These are phyloP conservation scores for Lactuca saligna DNA, from an alignment of 129 eudicot species.

Conservation along the genomic window DNA sequence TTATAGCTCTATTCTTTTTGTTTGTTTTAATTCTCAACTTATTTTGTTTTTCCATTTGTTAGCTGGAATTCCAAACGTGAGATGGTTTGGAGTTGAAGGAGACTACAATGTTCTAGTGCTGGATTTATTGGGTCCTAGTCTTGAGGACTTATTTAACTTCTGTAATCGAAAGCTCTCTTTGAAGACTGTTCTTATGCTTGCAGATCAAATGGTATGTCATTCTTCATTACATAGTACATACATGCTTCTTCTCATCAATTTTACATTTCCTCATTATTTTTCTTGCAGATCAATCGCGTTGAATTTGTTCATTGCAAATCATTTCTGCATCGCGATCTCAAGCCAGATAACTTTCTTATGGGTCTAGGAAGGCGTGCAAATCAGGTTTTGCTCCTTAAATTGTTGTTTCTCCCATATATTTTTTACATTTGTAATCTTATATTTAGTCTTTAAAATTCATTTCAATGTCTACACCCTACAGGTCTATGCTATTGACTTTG, in stretches of 20 bases:
- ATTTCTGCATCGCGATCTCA: conserved; percentile 86
- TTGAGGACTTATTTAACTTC: conserved; percentile 88
- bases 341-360: conserved; percentile 96
- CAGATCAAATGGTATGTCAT: conserved; percentile 83
- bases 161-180: conserved; percentile 83
- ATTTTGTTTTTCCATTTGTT: conserved; percentile 26
- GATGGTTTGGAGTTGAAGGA: conserved; percentile 94
- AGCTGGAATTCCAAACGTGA: conserved; percentile 91
- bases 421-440: background rate
- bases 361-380: conserved; percentile 94
- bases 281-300: conserved; percentile 66
- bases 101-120: conserved; percentile 93
- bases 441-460: background rate
- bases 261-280: background rate
- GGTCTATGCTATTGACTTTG: conserved; percentile 92
- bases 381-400: conserved; percentile 49
- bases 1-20: background rate
- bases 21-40: conserved; percentile 21
- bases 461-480: conserved; percentile 22
- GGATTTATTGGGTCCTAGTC: conserved; percentile 92
- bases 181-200: conserved; percentile 96
- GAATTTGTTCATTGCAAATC: conserved; percentile 81
- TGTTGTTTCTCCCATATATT: background rate
- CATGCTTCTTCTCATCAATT: background rate
- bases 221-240: background rate